A percentile compares a stretch with the other conserved stretches of the same genome.
These are phyloP conservation scores for Pseudoturritis turrita DNA, from an alignment of 345 rosid genomes.

Conservation along the genomic window DNA sequence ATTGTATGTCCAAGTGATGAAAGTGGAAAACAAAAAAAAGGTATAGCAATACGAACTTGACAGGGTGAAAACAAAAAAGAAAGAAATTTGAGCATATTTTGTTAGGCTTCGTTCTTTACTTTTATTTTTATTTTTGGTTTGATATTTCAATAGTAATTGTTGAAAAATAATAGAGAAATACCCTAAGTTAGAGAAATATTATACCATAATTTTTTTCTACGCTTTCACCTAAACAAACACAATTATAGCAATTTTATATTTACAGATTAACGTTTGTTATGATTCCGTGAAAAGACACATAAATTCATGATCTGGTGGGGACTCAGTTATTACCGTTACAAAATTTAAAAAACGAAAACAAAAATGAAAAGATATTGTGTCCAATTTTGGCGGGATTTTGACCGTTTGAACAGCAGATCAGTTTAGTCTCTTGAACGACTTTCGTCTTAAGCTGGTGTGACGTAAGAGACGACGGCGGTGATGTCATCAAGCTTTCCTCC, in stretches of 20 bases:
- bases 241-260: not conserved
- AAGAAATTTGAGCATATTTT: not conserved
- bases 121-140: not conserved
- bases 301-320: not conserved
- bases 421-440: not conserved
- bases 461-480: constrained; percentile 80
- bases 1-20: constrained; percentile 17
- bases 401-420: not conserved
- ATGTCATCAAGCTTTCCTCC: constrained; percentile 99
- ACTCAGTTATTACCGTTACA: constrained; percentile 2
- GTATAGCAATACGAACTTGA: constrained; percentile 5
- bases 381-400: constrained; percentile 1
- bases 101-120: not conserved
- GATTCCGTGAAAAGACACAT: not conserved
- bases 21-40: not conserved
- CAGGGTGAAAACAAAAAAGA: not conserved
- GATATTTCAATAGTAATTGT: not conserved
- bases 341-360: not conserved
- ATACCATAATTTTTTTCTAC: no score
- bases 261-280: not conserved
- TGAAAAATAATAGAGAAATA: not conserved
- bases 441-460: constrained; percentile 27
- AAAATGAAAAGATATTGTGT: not conserved
- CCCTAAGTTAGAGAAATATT: no score
- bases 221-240: not conserved